Evolutionary conservation across 352 stramenopile genomes (phyloP).

Genomic region (Pythium chondricola): DNA sequence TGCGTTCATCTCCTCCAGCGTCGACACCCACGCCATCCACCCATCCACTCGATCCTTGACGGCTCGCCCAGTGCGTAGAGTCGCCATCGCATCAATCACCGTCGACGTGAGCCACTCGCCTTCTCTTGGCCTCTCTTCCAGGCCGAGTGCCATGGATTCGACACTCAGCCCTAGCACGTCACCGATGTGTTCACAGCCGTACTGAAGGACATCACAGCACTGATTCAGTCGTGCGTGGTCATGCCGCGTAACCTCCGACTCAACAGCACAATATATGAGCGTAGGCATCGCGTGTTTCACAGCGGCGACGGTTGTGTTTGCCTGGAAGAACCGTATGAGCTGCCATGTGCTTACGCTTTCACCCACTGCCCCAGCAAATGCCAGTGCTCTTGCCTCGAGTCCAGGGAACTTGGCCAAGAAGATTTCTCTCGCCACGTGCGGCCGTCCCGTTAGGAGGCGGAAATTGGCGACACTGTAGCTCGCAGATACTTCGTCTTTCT

Average conservation of each 20-base stretch:
- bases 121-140: background rate
- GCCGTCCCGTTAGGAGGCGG: conserved; percentile 25
- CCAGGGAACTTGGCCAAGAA: conserved; percentile 66
- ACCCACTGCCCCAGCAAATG: conserved; percentile 44
- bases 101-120: conserved; percentile 3
- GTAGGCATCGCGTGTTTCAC: conserved; percentile 51
- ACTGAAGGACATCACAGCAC: conserved; percentile 52
- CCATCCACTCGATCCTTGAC: conserved; percentile 20
- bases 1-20: conserved; percentile 30
- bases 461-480: conserved; percentile 41
- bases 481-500: conserved; percentile 49
- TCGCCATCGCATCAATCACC: conserved; percentile 12
- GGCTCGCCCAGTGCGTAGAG: background rate
- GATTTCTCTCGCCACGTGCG: conserved; percentile 41
- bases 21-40: conserved; percentile 24
- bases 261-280: conserved; percentile 44
- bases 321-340: conserved; percentile 56
- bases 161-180: conserved; percentile 43
- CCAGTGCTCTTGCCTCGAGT: conserved; percentile 46
- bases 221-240: conserved; percentile 35
- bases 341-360: conserved; percentile 54
- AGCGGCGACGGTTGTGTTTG: conserved; percentile 41
- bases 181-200: conserved; percentile 48
- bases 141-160: conserved; percentile 10
- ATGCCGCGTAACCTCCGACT: conserved; percentile 44